phyloP scores from a whole-genome alignment of 768 basidiomycete genomes.

The Fistulinella prunicolor region DNA sequence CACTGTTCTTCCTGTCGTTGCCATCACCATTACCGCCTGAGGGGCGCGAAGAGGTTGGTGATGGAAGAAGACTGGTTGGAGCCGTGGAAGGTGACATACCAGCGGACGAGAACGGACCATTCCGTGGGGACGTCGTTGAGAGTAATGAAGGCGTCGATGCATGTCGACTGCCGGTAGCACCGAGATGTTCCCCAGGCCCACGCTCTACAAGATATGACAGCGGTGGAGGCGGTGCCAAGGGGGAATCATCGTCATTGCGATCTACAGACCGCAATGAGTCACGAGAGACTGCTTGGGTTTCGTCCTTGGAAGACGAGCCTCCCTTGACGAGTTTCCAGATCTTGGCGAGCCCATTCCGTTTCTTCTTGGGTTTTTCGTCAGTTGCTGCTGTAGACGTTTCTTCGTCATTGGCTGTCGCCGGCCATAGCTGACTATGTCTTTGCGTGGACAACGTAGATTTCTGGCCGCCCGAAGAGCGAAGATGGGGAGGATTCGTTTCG shows the following conservation, averaged over 20 bases:
- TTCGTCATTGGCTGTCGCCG: constrained; percentile 36
- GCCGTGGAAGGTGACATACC: constrained; percentile 75
- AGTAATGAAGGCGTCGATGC: constrained; percentile 69
- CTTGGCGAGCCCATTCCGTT: constrained; percentile 72
- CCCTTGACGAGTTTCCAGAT: constrained; percentile 78
- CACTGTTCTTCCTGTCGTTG: constrained; percentile 41
- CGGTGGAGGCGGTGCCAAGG: constrained; percentile 87
- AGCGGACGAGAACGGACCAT: constrained; percentile 48
- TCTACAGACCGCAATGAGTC: constrained; percentile 39
- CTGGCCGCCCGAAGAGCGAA: constrained; percentile 35
- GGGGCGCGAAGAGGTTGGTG: constrained; percentile 69
- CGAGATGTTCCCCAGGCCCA: constrained; percentile 52
- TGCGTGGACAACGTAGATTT: constrained; percentile 32
- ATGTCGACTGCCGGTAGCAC: constrained; percentile 46
- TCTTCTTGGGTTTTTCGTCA: constrained; percentile 65
- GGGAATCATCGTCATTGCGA: constrained; percentile 61
- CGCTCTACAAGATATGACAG: constrained; percentile 77
- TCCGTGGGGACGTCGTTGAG: constrained; percentile 55
- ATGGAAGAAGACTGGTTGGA: constrained; percentile 71
- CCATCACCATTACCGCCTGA: constrained; percentile 56
- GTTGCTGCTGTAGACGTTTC: constrained; percentile 18
- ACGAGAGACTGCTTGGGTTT: constrained; percentile 23
- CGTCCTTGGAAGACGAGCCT: constrained; percentile 44
- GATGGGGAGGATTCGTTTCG: constrained; percentile 42
- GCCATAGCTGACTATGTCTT: constrained; percentile 56